Percentiles rank a stretch among this genome's conserved stretches.
Conservation (phyloP, 2,329 filamentous ascomycete species). For the Aureobasidium sp. region DNA sequence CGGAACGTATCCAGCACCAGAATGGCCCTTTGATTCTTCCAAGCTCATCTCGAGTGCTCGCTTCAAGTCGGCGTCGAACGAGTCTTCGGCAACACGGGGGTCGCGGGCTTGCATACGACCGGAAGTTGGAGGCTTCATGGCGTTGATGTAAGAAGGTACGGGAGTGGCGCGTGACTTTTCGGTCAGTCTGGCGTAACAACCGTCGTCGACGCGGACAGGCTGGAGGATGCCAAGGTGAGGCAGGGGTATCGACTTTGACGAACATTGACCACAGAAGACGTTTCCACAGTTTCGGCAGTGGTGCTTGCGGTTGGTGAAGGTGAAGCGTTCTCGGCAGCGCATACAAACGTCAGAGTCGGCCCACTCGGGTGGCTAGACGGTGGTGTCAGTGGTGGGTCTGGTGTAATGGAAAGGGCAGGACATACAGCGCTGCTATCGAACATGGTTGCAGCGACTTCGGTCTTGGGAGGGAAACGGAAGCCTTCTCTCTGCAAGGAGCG, state of each 20-base stretch:
- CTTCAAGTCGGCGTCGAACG: conserved; percentile 91
- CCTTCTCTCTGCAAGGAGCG: conserved; percentile 72
- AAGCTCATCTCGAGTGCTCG: conserved; percentile 92
- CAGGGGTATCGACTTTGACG: conserved; percentile 75
- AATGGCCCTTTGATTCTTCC: conserved; percentile 75
- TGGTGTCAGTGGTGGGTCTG: not conserved
- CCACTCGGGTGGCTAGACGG: conserved; percentile 83
- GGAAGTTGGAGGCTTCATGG: conserved; percentile 47
- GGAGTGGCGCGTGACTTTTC: conserved; percentile 52
- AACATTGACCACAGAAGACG: conserved; percentile 94
- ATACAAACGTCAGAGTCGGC: conserved; percentile 96
- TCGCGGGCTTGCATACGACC: conserved; percentile 84
- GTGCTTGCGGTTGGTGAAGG: conserved; percentile 96
- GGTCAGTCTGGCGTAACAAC: conserved; percentile 82
- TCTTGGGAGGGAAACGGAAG: conserved; percentile 79
- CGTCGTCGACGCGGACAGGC: conserved; percentile 89
- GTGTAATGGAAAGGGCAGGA: conserved; percentile 18
- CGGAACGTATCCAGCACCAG: conserved; percentile 61
- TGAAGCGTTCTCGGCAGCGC: conserved; percentile 91
- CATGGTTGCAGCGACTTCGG: conserved; percentile 90
- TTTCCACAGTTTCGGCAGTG: conserved; percentile 97
- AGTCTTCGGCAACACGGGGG: conserved; percentile 70
- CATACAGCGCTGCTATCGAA: conserved; percentile 89
- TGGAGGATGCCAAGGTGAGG: conserved; percentile 89
- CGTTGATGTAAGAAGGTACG: conserved; percentile 38